Conservation (phyloP, 805 yeast species). For the Metschnikowia colocasiae region DNA sequence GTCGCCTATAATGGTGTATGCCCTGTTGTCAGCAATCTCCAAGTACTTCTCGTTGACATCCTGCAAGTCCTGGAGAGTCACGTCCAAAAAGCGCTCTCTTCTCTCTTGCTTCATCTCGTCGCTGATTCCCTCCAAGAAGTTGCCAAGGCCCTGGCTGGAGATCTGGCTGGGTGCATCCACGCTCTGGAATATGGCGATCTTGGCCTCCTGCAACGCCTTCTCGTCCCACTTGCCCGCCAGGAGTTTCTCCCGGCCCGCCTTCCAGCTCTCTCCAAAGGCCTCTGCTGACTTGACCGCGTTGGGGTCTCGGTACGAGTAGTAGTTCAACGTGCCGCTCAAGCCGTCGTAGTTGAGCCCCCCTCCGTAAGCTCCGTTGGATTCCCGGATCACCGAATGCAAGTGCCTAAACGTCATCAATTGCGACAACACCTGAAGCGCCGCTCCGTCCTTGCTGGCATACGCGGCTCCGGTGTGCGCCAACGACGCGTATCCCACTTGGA, state of each 20-base stretch:
- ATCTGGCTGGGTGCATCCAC: slow-evolving; percentile 87
- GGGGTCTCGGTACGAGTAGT: slow-evolving; percentile 93
- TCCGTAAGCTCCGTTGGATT: slow-evolving; percentile 97
- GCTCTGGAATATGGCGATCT: slow-evolving; percentile 84
- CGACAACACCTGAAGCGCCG: slow-evolving; percentile 77
- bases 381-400: slow-evolving; percentile 86
- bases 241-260: slow-evolving; percentile 42
- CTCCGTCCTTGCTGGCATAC: slow-evolving; percentile 71
- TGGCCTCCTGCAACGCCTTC: slow-evolving; percentile 80
- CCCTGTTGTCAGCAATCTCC: slow-evolving; percentile 22
- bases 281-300: slow-evolving; percentile 67
- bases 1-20: slow-evolving; percentile 47
- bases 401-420: slow-evolving; percentile 78
- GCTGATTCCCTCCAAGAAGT: slow-evolving; percentile 65
- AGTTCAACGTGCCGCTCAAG: slow-evolving; percentile 72
- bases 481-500: slow-evolving; percentile 84
- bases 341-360: slow-evolving; percentile 89
- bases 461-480: slow-evolving; percentile 62
- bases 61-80: slow-evolving; percentile 56
- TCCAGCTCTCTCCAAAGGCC: slow-evolving; percentile 44
- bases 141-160: slow-evolving; percentile 66
- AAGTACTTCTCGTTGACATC: slow-evolving; percentile 68
- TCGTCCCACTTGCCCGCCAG: slow-evolving; percentile 48
- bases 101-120: slow-evolving; percentile 78
- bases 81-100: slow-evolving; percentile 69